A percentile compares a stretch with the other conserved stretches of the same genome.
These are phyloP conservation scores for Cutaneotrichosporon dermatis DNA, from an alignment of 1,284 basidiomycete species.

Conservation along the genomic window DNA sequence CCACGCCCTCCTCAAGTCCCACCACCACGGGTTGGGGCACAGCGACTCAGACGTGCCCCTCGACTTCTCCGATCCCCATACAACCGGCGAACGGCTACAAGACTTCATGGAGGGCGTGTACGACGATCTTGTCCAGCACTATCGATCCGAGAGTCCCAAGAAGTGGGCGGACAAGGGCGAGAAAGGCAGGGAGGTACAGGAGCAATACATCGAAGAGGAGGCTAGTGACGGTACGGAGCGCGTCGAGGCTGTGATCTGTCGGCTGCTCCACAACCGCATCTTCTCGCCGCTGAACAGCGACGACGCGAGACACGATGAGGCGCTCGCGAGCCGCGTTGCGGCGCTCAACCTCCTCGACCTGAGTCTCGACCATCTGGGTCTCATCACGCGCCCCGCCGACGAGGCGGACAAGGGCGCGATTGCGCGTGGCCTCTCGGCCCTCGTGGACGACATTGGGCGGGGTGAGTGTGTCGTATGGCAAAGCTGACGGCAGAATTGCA, in stretches of 20 bases:
- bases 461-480: constrained; percentile 53
- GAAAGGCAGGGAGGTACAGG: background rate
- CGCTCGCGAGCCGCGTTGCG: constrained; percentile 77
- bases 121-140: constrained; percentile 53
- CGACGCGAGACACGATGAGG: constrained; percentile 79
- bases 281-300: constrained; percentile 66
- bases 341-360: constrained; percentile 87
- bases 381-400: constrained; percentile 57
- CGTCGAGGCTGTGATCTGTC: constrained; percentile 66
- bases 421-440: constrained; percentile 57
- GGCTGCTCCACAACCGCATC: constrained; percentile 66
- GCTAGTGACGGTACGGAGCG: constrained; percentile 57
- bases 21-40: constrained; percentile 16
- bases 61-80: constrained; percentile 38
- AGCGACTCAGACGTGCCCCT: constrained; percentile 15
- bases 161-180: background rate
- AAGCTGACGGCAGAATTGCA: constrained; percentile 57
- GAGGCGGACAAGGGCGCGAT: constrained; percentile 50
- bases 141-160: background rate
- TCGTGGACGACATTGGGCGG: constrained; percentile 69
- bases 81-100: constrained; percentile 61
- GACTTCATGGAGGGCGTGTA: constrained; percentile 65
- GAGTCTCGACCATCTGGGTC: constrained; percentile 76
- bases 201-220: constrained; percentile 39
- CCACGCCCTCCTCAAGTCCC: constrained; percentile 29